Conservation (phyloP, 106 monocot genomes). For the Ottelia alismoides region DNA sequence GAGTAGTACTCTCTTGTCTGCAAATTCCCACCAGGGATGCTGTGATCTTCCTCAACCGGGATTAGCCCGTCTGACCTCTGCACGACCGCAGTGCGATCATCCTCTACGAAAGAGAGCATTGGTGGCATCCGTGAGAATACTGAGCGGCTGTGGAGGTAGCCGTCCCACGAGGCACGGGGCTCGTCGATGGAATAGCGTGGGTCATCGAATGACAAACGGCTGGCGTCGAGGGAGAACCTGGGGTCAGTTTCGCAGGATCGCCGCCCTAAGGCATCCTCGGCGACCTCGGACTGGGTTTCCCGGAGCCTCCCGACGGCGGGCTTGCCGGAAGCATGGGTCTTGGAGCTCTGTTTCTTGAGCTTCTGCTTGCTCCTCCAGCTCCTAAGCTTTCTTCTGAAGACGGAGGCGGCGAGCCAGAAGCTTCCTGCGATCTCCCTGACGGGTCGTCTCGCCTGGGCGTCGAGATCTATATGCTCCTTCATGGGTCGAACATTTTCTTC, state of each 20-base stretch:
- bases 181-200: slow-evolving; percentile 20
- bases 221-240: slow-evolving; percentile 11
- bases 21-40: slow-evolving; percentile 38
- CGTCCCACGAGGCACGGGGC: slow-evolving; percentile 31
- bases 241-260: slow-evolving; percentile 15
- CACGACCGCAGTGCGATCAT: slow-evolving; percentile 19
- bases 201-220: slow-evolving; percentile 18
- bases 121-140: slow-evolving; percentile 43
- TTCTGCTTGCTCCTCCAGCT: slow-evolving; percentile 31
- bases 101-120: slow-evolving; percentile 66
- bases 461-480: slow-evolving; percentile 29
- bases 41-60: slow-evolving; percentile 71
- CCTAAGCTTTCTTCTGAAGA: slow-evolving; percentile 29
- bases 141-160: slow-evolving; percentile 12
- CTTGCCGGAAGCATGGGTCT: not conserved
- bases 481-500: slow-evolving; percentile 11
- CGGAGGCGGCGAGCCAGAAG: slow-evolving; percentile 22
- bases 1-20: slow-evolving; percentile 82
- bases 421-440: slow-evolving; percentile 21
- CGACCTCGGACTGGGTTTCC: slow-evolving; percentile 13
- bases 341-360: slow-evolving; percentile 13
- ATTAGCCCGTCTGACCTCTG: slow-evolving; percentile 75
- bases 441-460: slow-evolving; percentile 5
- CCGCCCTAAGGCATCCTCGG: slow-evolving; percentile 9
- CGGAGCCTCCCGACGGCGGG: not conserved